Conservation (phyloP, 257 asterid genomes). For the Ballota nigra region DNA sequence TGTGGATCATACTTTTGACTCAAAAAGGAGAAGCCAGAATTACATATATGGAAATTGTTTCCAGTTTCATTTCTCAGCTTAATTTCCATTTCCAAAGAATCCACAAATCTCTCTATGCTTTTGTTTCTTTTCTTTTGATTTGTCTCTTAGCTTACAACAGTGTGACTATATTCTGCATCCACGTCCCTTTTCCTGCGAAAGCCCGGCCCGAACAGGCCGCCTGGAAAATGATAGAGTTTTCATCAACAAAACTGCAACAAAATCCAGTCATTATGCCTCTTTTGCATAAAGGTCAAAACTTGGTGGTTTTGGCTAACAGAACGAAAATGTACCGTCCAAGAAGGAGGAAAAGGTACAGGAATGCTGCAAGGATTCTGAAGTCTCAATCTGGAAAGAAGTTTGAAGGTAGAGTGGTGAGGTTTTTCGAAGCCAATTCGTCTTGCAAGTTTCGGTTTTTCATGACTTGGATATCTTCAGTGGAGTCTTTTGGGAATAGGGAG, state of each 20-base stretch:
- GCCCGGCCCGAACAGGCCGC: slow-evolving; percentile 32
- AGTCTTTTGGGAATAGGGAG: slow-evolving; percentile 61
- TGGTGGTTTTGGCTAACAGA: slow-evolving; percentile 30
- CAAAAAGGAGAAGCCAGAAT: no score
- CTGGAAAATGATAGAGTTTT: slow-evolving; percentile 36
- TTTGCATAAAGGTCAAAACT: slow-evolving; percentile 38
- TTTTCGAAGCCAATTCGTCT: slow-evolving; percentile 35
- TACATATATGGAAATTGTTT: slow-evolving; percentile 31
- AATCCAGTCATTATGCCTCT: slow-evolving; percentile 32
- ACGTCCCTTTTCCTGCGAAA: slow-evolving; percentile 45
- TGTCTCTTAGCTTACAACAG: slow-evolving; percentile 59
- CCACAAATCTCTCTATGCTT: slow-evolving; percentile 45
- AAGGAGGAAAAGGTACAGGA: slow-evolving; percentile 35
- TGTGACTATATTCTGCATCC: slow-evolving; percentile 48
- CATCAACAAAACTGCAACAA: slow-evolving; percentile 24
- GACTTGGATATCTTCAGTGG: slow-evolving; percentile 75
- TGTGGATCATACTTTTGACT: neutral
- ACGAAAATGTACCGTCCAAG: slow-evolving; percentile 22
- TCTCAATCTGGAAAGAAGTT: slow-evolving; percentile 33
- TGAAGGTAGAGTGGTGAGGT: slow-evolving; percentile 44
- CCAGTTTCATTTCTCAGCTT: slow-evolving; percentile 27
- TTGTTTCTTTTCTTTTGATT: slow-evolving; percentile 45
- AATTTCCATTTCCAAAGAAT: slow-evolving; percentile 33
- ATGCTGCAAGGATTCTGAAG: slow-evolving; percentile 28
- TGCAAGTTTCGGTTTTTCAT: slow-evolving; percentile 65